phyloP scores from a whole-genome alignment of 345 rosid species.

The Ceriops zippeliana region DNA sequence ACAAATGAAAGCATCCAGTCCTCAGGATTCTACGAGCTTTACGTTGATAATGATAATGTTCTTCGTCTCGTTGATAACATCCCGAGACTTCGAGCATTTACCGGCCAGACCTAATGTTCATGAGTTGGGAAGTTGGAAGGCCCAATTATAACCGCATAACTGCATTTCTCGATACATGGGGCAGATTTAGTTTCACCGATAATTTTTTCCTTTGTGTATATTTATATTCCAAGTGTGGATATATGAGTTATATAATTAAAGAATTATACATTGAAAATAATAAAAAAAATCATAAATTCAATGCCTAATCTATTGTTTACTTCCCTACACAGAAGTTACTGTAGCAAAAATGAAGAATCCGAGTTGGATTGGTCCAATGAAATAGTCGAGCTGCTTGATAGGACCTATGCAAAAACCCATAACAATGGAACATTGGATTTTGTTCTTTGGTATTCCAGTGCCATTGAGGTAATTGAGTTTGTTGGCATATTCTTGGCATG shows the following conservation, averaged over 20 bases:
- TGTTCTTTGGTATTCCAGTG: background rate
- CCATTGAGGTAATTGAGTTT: constrained; percentile 1
- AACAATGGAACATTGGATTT: background rate
- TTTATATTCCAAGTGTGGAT: too few relatives aligned
- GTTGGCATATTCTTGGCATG: background rate
- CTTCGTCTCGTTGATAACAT: constrained; percentile 8
- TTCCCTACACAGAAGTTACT: too few relatives aligned
- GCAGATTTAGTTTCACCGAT: constrained; percentile 7
- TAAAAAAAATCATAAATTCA: background rate
- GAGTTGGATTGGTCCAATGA: background rate
- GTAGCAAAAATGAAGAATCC: background rate
- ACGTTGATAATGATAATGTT: constrained; percentile 12
- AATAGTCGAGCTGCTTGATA: background rate
- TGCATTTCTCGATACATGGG: constrained; percentile 3
- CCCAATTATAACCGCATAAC: constrained; percentile 5
- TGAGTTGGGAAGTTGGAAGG: background rate
- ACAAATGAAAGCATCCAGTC: background rate
- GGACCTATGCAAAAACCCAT: background rate
- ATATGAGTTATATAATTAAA: too few relatives aligned
- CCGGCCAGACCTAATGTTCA: constrained; percentile 5
- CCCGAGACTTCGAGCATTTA: constrained; percentile 14
- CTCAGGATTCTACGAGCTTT: constrained; percentile 7
- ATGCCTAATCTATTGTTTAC: too few relatives aligned
- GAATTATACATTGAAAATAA: background rate
- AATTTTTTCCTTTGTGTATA: background rate